These are phyloP conservation scores for Chloris gayana DNA, from an alignment of 176 grass and related monocot species.

Conservation along the genomic window DNA sequence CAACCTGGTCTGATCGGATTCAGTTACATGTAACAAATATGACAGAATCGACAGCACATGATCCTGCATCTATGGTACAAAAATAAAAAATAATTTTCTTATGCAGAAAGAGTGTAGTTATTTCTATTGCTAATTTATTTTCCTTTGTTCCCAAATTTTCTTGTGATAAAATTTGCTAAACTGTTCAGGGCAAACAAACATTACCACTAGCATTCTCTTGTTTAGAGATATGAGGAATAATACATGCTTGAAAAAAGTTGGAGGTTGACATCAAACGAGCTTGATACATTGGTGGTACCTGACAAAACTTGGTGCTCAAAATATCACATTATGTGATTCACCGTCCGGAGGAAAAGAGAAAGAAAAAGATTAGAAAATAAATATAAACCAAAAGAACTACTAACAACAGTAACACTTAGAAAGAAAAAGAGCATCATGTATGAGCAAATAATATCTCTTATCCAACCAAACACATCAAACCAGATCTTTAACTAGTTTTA, in stretches of 20 bases:
- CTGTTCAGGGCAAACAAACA: not conserved
- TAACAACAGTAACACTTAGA: conserved; percentile 17
- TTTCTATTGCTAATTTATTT: not conserved
- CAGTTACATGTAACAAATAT: not conserved
- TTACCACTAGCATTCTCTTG: not conserved
- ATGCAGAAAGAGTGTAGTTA: not conserved
- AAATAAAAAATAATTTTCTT: not conserved
- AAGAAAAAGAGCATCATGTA: conserved; percentile 9
- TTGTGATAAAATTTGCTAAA: not conserved
- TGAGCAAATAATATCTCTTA: conserved; percentile 8
- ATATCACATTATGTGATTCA: not conserved
- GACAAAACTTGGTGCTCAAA: no score
- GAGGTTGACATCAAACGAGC: not conserved
- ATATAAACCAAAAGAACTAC: not conserved
- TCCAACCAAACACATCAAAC: conserved; percentile 17
- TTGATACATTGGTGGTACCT: conserved; percentile 25
- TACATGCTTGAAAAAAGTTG: conserved; percentile 24
- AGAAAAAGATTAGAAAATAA: conserved; percentile 23
- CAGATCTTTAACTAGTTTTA: not conserved
- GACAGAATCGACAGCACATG: not conserved
- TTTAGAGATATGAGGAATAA: conserved; percentile 20
- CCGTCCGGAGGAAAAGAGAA: conserved; percentile 2
- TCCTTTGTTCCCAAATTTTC: not conserved
- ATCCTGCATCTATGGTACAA: not conserved
- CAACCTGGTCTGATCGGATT: not conserved